phyloP scores from a whole-genome alignment of 2,329 filamentous ascomycete genomes.

The Truncatella angustata region DNA sequence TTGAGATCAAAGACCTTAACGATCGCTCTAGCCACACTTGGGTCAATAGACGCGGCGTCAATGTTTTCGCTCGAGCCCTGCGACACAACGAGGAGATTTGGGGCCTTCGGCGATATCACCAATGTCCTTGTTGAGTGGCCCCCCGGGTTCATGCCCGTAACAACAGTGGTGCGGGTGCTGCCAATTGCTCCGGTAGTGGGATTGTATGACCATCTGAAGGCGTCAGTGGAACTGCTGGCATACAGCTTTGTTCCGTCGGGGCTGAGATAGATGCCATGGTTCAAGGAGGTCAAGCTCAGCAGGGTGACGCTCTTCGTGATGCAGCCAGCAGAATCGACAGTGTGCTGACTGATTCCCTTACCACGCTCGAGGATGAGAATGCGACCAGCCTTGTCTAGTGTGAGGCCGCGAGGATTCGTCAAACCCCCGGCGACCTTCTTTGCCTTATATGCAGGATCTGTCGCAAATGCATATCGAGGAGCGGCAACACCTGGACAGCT shows the following conservation, averaged over 20 bases:
- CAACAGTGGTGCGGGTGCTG: conserved; percentile 36
- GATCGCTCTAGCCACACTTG: conserved; percentile 50
- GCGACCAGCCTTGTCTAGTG: conserved; percentile 21
- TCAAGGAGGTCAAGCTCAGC: conserved; percentile 26
- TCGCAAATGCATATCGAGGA: neutral
- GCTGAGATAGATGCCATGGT: conserved; percentile 41
- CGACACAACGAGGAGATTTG: conserved; percentile 53
- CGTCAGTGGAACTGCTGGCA: conserved; percentile 44
- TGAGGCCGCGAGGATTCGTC: conserved; percentile 21
- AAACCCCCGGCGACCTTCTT: conserved; percentile 23
- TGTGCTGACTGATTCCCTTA: conserved; percentile 25
- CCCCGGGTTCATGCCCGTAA: conserved; percentile 50
- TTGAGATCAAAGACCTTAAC: conserved; percentile 47
- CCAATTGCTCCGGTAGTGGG: conserved; percentile 37
- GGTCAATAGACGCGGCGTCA: conserved; percentile 43
- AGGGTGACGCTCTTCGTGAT: conserved; percentile 19
- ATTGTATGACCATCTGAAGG: conserved; percentile 57
- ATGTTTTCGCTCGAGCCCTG: conserved; percentile 56
- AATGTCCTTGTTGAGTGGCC: conserved; percentile 59
- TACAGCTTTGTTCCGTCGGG: conserved; percentile 34
- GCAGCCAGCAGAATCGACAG: conserved; percentile 22
- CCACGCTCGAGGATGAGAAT: conserved; percentile 24
- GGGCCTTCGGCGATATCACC: conserved; percentile 45
- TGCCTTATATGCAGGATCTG: neutral
- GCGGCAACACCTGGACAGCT: neutral